Evolutionary conservation across 2,329 filamentous ascomycete species (phyloP).

Genomic region (Talaromyces sp.): DNA sequence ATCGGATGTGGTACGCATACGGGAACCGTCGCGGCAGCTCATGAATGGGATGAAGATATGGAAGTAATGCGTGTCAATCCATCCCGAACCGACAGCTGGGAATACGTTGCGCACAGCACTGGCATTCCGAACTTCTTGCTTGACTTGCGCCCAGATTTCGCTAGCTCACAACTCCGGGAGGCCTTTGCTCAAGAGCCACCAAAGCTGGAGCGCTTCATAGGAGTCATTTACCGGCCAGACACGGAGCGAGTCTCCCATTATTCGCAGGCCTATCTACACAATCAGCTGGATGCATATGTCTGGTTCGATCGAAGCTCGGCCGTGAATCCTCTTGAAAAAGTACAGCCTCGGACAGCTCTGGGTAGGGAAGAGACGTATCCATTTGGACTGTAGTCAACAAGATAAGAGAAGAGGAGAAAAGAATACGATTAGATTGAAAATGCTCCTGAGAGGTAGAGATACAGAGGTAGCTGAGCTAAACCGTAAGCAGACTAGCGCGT

Average conservation of each 20-base stretch:
- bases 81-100: slow-evolving; percentile 50
- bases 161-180: slow-evolving; percentile 37
- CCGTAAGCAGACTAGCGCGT: slow-evolving; percentile 5
- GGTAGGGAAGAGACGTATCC: slow-evolving; percentile 53
- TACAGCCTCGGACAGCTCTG: slow-evolving; percentile 32
- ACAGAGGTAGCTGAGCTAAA: background rate
- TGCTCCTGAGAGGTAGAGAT: background rate
- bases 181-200: slow-evolving; percentile 36
- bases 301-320: slow-evolving; percentile 52
- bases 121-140: slow-evolving; percentile 48
- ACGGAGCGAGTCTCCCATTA: slow-evolving; percentile 54
- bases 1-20: slow-evolving; percentile 52
- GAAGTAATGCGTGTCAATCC: slow-evolving; percentile 50
- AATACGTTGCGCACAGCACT: slow-evolving; percentile 50
- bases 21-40: slow-evolving; percentile 54
- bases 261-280: slow-evolving; percentile 45
- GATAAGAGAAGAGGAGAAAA: background rate
- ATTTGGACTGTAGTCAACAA: slow-evolving; percentile 45
- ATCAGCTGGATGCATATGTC: slow-evolving; percentile 52
- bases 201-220: slow-evolving; percentile 53
- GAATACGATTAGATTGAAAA: background rate
- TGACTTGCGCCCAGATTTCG: slow-evolving; percentile 44
- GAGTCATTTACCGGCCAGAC: slow-evolving; percentile 53
- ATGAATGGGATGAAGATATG: slow-evolving; percentile 54
- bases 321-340: slow-evolving; percentile 46